These are phyloP conservation scores for Niebla homalea DNA, from an alignment of 495 filamentous ascomycete genomes.

Conservation along the genomic window DNA sequence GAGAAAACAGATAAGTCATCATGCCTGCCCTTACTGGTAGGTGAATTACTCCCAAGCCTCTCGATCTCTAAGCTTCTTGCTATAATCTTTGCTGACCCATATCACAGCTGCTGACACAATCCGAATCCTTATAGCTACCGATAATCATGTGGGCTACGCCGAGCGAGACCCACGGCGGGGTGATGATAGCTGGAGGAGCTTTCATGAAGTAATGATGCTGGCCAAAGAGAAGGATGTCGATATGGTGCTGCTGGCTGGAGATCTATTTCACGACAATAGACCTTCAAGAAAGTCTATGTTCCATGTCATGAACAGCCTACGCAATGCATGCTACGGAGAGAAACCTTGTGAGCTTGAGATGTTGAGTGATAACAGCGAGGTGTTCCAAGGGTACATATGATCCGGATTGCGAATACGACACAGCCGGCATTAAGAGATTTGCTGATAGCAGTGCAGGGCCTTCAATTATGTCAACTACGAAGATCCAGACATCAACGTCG, in stretches of 20 bases:
- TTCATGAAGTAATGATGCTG: slow-evolving; percentile 89
- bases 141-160: slow-evolving; percentile 94
- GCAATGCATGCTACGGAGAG: slow-evolving; percentile 86
- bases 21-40: slow-evolving; percentile 13
- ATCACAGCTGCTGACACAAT: slow-evolving; percentile 69
- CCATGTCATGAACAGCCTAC: slow-evolving; percentile 84
- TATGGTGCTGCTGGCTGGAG: slow-evolving; percentile 89
- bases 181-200: slow-evolving; percentile 93
- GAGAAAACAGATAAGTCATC: background rate
- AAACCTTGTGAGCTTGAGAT: slow-evolving; percentile 94
- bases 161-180: slow-evolving; percentile 87
- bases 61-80: background rate
- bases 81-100: background rate
- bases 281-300: slow-evolving; percentile 95
- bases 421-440: background rate
- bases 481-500: slow-evolving; percentile 93
- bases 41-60: background rate
- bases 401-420: background rate
- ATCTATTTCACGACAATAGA: slow-evolving; percentile 98
- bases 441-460: slow-evolving; percentile 30
- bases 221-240: slow-evolving; percentile 82
- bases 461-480: slow-evolving; percentile 95
- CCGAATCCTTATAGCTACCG: slow-evolving; percentile 84
- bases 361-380: slow-evolving; percentile 80
- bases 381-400: slow-evolving; percentile 49